A percentile compares a stretch with the other conserved stretches of the same genome.
Evolutionary conservation across 345 rosid genomes (phyloP).

Genomic region (Eutrema heterophyllum): DNA sequence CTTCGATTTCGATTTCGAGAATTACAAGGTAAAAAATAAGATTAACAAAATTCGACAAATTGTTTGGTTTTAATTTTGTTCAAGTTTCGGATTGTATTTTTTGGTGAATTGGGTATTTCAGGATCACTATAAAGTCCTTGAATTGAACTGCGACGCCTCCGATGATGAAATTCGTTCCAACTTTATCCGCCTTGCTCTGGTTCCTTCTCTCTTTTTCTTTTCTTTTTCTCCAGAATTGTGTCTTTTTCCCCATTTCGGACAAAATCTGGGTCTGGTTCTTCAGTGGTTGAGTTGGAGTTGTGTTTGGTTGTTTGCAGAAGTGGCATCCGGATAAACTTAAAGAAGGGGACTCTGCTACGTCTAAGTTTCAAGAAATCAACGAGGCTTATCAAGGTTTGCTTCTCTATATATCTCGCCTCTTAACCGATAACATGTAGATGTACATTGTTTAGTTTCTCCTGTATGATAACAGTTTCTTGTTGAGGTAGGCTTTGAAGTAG

Average conservation of each 20-base stretch:
- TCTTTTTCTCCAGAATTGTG: background rate
- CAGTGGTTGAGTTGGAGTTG: background rate
- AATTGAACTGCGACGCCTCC: constrained; percentile 69
- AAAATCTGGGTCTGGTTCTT: background rate
- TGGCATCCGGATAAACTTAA: constrained; percentile 98
- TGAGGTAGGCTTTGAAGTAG: background rate
- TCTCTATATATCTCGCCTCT: background rate
- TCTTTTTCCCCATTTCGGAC: background rate
- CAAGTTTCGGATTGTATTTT: background rate
- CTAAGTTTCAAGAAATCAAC: constrained; percentile 90
- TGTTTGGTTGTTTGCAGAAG: constrained; percentile 44
- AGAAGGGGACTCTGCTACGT: constrained; percentile 53
- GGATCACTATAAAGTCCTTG: constrained; percentile 90
- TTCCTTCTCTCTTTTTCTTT: constrained; percentile 1
- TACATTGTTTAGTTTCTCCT: background rate
- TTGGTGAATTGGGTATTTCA: constrained; percentile 22
- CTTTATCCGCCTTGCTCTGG: constrained; percentile 93
- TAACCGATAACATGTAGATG: background rate
- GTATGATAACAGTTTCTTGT: background rate
- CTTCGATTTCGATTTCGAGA: constrained; percentile 66
- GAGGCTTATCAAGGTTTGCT: constrained; percentile 87
- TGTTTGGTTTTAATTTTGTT: background rate
- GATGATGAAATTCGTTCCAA: constrained; percentile 91
- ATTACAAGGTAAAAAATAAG: constrained; percentile 47
- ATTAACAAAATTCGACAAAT: background rate